Base-by-base conservation (phyloP, 345 rosid genomes). In the Ceriops zippeliana region DNA sequence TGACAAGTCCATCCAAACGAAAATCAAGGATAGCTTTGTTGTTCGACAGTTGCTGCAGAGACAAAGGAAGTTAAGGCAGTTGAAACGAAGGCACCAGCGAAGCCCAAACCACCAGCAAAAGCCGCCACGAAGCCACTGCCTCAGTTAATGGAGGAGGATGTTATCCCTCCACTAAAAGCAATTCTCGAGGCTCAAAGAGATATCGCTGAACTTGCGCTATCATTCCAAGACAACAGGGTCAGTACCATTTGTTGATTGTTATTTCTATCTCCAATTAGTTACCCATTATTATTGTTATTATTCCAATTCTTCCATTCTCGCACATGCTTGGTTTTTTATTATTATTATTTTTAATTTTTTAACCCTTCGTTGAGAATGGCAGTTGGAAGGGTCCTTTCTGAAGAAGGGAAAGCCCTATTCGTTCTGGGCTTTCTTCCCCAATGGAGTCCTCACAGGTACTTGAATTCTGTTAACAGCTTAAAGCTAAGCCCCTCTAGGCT, bases 341-440 rank as follows among this genome's bases (percentile, higher is more conserved):
- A 24, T 24, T 24, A 24, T 24, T 24, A 24, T 24, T 24, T 24
- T 24, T 0, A 24, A 24, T 31, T 22, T 6, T 31, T 26, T 21
- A 17, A 26, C 6, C 5, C 37, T 32, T 49, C 24, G 24, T 49
- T 19, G 9, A 20, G 49, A 70, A 51, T 37, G n/a, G 26, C 83
- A 91, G 97, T 73, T 95, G 62, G 96, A 90, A 74, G 99, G 99
- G 13, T 95, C 80, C 37, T 90, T 95, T 73, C 26, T 75, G 26
- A 88, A 87, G 84, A 81, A 85, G 60, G 83, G 82, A 22, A 83
- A 59, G 63, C 90, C 80, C 15, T 71, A 88, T 73, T 75, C 85
- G 4, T 95, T 91, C 34, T 95, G 99, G 99, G 99, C 97, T 0
- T 95, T 95, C 81, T 95, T 95, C 76, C 93, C 96, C 2, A 70